These are phyloP conservation scores for Pseudopithomyces maydicus DNA, from an alignment of 2,329 filamentous ascomycete species.

Conservation along the genomic window DNA sequence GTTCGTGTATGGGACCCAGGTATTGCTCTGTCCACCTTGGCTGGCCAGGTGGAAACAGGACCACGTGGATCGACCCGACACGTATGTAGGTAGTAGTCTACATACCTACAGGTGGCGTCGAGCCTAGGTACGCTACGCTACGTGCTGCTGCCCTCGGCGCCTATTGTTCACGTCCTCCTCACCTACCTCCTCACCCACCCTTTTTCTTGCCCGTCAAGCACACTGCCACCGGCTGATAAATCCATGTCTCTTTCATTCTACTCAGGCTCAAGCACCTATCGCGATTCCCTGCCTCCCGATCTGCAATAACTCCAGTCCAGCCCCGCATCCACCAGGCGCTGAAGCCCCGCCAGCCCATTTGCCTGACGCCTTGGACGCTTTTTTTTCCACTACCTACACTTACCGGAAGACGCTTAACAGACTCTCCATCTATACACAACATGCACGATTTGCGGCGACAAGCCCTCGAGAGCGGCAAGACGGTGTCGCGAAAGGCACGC, in stretches of 20 bases:
- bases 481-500: constrained; percentile 70
- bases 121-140: not conserved
- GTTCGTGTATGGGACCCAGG: no score
- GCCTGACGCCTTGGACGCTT: constrained; percentile 17
- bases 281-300: constrained; percentile 29
- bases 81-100: no score
- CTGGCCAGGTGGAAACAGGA: no score
- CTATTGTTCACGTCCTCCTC: not conserved
- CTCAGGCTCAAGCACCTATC: constrained; percentile 31
- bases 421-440: constrained; percentile 14
- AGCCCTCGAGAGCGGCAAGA: constrained; percentile 74
- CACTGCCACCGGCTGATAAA: constrained; percentile 31
- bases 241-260: constrained; percentile 42
- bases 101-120: no score
- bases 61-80: no score
- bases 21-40: no score
- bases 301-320: constrained; percentile 35
- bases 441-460: constrained; percentile 71
- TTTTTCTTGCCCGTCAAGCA: not conserved
- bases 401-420: constrained; percentile 3
- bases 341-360: constrained; percentile 22
- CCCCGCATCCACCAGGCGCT: constrained; percentile 32
- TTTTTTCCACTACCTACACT: constrained; percentile 1
- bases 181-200: not conserved
- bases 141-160: not conserved